Conservation (phyloP, 140 eudicot genomes). For the Oenanthe javanica region DNA sequence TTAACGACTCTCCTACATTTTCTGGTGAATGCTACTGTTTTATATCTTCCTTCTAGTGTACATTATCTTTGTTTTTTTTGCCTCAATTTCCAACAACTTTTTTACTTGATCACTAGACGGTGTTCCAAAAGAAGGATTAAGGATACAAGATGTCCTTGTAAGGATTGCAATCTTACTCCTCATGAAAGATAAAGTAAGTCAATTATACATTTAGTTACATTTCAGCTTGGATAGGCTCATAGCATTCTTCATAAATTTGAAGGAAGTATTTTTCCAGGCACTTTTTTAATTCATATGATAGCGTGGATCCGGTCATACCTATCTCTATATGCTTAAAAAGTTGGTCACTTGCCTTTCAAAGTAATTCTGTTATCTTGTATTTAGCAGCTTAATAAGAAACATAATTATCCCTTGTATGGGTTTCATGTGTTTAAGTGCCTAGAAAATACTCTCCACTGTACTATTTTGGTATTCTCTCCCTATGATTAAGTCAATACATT, state of each 20-base stretch:
- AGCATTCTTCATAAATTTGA: not conserved
- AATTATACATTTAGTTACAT: not conserved
- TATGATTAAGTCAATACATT: not conserved
- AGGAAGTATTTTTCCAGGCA: not conserved
- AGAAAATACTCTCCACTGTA: not conserved
- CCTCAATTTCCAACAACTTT: not conserved
- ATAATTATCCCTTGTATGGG: not conserved
- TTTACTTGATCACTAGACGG: constrained; percentile 51
- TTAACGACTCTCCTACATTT: constrained; percentile 67
- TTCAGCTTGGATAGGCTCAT: not conserved
- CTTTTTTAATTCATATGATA: not conserved
- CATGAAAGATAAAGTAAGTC: constrained; percentile 67
- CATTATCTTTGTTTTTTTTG: not conserved
- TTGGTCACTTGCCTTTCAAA: not conserved
- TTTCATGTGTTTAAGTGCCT: not conserved
- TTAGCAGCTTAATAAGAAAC: not conserved
- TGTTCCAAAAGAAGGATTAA: constrained; percentile 93
- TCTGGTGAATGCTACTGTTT: constrained; percentile 40
- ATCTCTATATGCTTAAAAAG: constrained; percentile 1
- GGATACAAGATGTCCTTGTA: constrained; percentile 88
- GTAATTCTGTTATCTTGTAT: not conserved
- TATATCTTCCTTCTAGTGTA: not conserved
- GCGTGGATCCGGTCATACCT: not conserved
- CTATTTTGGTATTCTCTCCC: not conserved
- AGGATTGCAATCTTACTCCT: constrained; percentile 68